Evolutionary conservation across 208 protist genomes (phyloP).

Genomic region (Acanthamoeba quina): DNA sequence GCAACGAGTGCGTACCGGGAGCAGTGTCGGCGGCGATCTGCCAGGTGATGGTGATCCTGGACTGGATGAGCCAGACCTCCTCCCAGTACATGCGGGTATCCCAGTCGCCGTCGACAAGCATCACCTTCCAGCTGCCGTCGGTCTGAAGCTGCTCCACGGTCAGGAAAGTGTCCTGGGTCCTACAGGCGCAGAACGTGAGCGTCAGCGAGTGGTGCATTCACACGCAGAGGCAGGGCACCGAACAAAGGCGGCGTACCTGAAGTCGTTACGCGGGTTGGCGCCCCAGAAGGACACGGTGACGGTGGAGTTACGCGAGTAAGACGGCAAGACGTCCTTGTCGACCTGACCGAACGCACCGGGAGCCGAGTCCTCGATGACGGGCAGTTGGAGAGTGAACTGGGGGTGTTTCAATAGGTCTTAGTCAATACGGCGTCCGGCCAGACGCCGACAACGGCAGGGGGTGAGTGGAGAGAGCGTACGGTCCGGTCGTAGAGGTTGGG

Average conservation of each 20-base stretch:
- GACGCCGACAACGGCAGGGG: not conserved
- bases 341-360: slow-evolving; percentile 81
- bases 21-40: slow-evolving; percentile 16
- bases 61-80: slow-evolving; percentile 45
- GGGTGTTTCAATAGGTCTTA: not conserved
- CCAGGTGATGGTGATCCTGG: slow-evolving; percentile 79
- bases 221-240: not conserved
- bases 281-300: slow-evolving; percentile 81
- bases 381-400: slow-evolving; percentile 56
- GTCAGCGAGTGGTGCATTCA: not conserved
- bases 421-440: not conserved
- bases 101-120: slow-evolving; percentile 79
- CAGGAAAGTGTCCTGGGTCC: slow-evolving; percentile 77
- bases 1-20: slow-evolving; percentile 66
- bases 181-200: not conserved
- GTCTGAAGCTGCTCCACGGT: slow-evolving; percentile 74
- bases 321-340: slow-evolving; percentile 48
- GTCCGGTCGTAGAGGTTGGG: slow-evolving; percentile 76
- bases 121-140: slow-evolving; percentile 68
- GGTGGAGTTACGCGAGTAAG: slow-evolving; percentile 55
- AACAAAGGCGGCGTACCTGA: not conserved
- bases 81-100: slow-evolving; percentile 82
- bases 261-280: slow-evolving; percentile 84
- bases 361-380: slow-evolving; percentile 68
- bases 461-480: not conserved